Base-by-base conservation (phyloP, 257 asterid species). In the Thymus quinquecostatus region DNA sequence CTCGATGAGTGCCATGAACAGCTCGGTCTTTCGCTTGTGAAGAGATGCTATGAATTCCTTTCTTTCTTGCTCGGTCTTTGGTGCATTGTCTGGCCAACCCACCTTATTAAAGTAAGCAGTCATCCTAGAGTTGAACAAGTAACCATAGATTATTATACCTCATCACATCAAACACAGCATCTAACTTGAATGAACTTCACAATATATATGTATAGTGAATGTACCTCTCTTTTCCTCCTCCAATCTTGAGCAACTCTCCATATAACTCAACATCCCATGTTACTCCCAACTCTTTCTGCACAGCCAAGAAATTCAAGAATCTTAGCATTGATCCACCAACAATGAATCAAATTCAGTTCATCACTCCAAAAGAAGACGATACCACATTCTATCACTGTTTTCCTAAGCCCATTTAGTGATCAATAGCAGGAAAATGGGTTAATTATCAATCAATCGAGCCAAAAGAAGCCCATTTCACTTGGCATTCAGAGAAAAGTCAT, bases 161-260 rank as follows among this genome's bases (percentile, higher is more conserved):
- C 60, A 50, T 51, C 28, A 51, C 60, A 50, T 51, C 28, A 51
- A 65, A 10, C 57, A 64, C 9, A 65, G 73, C 47, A 68, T 56
- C 59, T 5, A 72, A 57, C 43, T 11, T 48, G 29, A 66, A 67
- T 40, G 30, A 41, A 74, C 14, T 33, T 7, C 40, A 58, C 21
- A 21, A 21, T 21, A 21, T 21, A 21, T 21, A 21, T 21, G 21
- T 21, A 47, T n/a, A 40, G 30, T 41, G 30, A 60, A 53, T 62
- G 30, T 78, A 94, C 97, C 98, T 89, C 72, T 94, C 98, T 83
- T 94, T 94, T 59, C 98, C 98, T 69, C 98, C 98, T 57, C 97
- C 98, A 68, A 94, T 94, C 81, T 91, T 87, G 69, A 91, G 96
- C 90, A 94, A 80, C 71, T 94, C 96, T 30, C 97, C 98, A 63